Conservation (phyloP, 1,139 yeast species). For the Diutina sp. region DNA sequence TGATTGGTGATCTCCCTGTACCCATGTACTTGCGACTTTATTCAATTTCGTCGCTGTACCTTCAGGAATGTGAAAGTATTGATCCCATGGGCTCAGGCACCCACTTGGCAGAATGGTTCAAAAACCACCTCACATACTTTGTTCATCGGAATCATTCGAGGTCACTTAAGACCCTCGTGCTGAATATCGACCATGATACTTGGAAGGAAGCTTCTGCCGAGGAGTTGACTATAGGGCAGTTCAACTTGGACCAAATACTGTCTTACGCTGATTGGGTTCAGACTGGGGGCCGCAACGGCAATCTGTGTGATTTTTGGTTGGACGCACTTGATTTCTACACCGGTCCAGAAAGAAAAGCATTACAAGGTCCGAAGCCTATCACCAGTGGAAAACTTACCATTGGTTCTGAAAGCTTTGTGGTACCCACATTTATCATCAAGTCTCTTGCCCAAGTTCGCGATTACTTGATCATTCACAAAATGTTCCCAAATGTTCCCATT, state of each 20-base stretch:
- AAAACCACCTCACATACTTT: conserved; percentile 54
- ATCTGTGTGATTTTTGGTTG: conserved; percentile 35
- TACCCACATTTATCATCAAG: conserved; percentile 27
- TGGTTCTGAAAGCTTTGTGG: conserved; percentile 23
- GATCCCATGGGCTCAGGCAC: conserved; percentile 50
- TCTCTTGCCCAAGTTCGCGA: conserved; percentile 29
- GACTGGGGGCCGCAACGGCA: conserved; percentile 12
- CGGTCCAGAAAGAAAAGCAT: conserved; percentile 2
- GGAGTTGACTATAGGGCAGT: conserved; percentile 27
- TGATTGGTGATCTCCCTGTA: conserved; percentile 43
- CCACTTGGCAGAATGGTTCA: conserved; percentile 50
- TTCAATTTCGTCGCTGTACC: conserved; percentile 53
- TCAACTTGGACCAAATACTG: conserved; percentile 39
- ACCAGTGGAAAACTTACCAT: conserved; percentile 22
- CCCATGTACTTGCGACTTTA: conserved; percentile 54
- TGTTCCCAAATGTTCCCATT: conserved; percentile 24
- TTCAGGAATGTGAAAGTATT: conserved; percentile 75
- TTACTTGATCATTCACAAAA: conserved; percentile 34
- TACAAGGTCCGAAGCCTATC: neutral
- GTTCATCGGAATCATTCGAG: conserved; percentile 44
- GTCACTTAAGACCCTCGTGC: conserved; percentile 30
- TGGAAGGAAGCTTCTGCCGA: conserved; percentile 54
- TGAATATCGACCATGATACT: conserved; percentile 49
- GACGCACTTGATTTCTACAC: conserved; percentile 16
- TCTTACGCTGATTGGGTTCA: conserved; percentile 36